phyloP scores from a whole-genome alignment of 345 rosid species.

The Brassica cretica region DNA sequence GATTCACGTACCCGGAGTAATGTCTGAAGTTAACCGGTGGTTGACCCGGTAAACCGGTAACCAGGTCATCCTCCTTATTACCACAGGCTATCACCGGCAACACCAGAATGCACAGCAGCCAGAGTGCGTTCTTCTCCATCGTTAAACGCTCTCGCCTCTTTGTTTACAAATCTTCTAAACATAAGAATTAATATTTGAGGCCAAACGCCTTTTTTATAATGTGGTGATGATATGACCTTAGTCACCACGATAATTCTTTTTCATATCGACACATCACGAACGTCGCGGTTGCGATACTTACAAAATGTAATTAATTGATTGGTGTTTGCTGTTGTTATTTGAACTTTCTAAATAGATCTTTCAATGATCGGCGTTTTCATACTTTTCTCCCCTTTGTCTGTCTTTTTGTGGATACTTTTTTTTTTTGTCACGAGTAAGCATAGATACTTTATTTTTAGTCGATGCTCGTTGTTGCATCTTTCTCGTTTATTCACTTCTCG shows the following conservation, averaged over 20 bases:
- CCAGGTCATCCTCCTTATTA: conserved; percentile 44
- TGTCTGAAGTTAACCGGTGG: conserved; percentile 59
- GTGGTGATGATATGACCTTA: neutral
- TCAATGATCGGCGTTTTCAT: neutral
- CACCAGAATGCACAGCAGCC: conserved; percentile 27
- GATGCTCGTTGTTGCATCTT: neutral
- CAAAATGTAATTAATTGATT: neutral
- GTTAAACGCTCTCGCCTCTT: conserved; percentile 7
- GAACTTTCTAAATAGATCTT: neutral
- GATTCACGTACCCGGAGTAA: conserved; percentile 58
- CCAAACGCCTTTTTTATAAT: neutral
- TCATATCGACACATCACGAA: neutral
- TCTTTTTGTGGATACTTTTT: no score
- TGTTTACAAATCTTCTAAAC: neutral
- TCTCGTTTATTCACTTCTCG: neutral
- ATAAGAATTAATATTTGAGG: neutral
- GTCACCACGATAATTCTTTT: neutral
- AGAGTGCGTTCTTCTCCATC: conserved; percentile 31
- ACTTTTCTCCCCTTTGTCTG: neutral
- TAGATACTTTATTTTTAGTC: neutral
- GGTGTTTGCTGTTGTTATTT: neutral
- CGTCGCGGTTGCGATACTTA: neutral
- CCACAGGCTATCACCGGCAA: conserved; percentile 34
- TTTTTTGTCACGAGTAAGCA: no score
- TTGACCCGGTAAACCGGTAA: conserved; percentile 55